Conservation (phyloP, 345 rosid genomes). For the Lepidium africanum region DNA sequence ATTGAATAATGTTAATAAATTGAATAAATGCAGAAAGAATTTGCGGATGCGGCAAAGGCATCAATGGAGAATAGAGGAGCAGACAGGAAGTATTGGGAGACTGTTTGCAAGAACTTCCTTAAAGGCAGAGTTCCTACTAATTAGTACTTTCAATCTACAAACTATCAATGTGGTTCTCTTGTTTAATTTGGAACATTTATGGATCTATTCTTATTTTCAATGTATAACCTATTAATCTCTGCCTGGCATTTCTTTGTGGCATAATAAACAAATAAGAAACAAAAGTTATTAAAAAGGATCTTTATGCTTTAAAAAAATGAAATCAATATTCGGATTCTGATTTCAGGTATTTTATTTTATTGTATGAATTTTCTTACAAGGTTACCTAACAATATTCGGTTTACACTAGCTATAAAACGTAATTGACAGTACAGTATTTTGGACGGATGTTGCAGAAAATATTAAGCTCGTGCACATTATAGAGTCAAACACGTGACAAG, state of each 20-base stretch:
- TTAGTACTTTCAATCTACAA: background rate
- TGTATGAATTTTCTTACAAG: too few species aligned
- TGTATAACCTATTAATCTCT: background rate
- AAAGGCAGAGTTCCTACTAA: constrained; percentile 25
- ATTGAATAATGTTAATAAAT: background rate
- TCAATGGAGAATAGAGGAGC: constrained; percentile 21
- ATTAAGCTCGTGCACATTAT: too few species aligned
- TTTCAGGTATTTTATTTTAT: too few species aligned
- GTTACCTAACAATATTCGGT: too few species aligned
- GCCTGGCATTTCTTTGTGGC: background rate
- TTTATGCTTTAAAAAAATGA: too few species aligned
- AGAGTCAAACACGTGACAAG: too few species aligned
- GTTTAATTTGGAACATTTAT: background rate
- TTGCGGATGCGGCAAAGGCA: constrained; percentile 29
- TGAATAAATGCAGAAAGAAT: constrained; percentile 18
- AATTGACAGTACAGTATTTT: too few species aligned
- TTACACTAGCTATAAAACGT: too few species aligned
- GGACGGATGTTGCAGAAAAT: too few species aligned
- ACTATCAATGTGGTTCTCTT: background rate
- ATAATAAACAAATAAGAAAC: background rate
- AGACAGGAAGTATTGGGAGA: constrained; percentile 25
- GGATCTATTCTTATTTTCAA: background rate
- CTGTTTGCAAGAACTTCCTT: constrained; percentile 28
- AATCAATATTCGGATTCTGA: too few species aligned
- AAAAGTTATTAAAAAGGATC: background rate